Conservation (phyloP, 495 filamentous ascomycete genomes). For the Friedmanniomyces endolithicus region DNA sequence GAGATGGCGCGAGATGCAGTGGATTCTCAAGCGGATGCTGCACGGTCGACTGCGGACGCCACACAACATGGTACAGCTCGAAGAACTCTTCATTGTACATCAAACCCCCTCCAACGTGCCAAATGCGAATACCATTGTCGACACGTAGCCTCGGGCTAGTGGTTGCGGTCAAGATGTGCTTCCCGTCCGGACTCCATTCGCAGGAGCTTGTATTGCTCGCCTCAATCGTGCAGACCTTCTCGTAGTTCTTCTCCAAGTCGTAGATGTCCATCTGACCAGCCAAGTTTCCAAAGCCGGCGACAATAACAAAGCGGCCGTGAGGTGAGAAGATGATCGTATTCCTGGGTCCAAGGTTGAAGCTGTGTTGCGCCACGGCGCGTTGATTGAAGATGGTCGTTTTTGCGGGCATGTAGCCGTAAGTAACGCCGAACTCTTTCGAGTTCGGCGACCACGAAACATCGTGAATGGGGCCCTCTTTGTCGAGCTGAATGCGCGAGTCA, state of each 20-base stretch:
- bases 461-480: slow-evolving; percentile 97
- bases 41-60: slow-evolving; percentile 60
- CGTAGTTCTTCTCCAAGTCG: slow-evolving; percentile 81
- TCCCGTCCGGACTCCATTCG: slow-evolving; percentile 91
- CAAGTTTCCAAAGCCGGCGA: slow-evolving; percentile 94
- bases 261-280: slow-evolving; percentile 97
- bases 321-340: slow-evolving; percentile 96
- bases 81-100: slow-evolving; percentile 92
- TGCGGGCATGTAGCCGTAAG: slow-evolving; percentile 95
- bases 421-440: slow-evolving; percentile 89
- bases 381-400: slow-evolving; percentile 95
- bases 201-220: slow-evolving; percentile 91
- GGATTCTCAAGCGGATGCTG: slow-evolving; percentile 57
- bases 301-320: slow-evolving; percentile 78
- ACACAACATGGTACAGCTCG: slow-evolving; percentile 84
- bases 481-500: slow-evolving; percentile 76
- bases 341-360: slow-evolving; percentile 70
- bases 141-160: slow-evolving; percentile 88
- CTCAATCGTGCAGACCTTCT: slow-evolving; percentile 86
- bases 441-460: slow-evolving; percentile 97
- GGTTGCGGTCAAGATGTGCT: slow-evolving; percentile 88
- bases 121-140: slow-evolving; percentile 90
- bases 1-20: slow-evolving; percentile 60
- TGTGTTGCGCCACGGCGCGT: slow-evolving; percentile 65
- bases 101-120: slow-evolving; percentile 79